Conservation (phyloP, 768 basidiomycete species). For the Auricularia cornea region DNA sequence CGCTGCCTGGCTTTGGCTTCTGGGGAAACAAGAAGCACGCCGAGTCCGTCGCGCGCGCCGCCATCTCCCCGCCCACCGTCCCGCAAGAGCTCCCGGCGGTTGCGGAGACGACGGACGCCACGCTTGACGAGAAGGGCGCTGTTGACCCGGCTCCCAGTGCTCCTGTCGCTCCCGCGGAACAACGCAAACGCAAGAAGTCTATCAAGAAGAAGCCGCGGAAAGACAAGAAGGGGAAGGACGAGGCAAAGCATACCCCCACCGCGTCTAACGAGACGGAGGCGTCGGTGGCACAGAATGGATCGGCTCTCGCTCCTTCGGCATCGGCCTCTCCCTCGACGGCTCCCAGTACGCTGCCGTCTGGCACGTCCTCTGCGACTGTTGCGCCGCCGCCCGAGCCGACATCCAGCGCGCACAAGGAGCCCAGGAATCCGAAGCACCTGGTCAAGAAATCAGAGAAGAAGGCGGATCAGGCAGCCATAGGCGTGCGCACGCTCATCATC, state of each 20-base stretch:
- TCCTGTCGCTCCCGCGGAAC: background rate
- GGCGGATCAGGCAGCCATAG: constrained; percentile 54
- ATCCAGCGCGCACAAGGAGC: too few relatives aligned
- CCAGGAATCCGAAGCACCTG: background rate
- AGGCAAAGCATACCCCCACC: background rate
- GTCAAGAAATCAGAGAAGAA: constrained; percentile 38
- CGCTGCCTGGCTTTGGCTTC: constrained; percentile 1
- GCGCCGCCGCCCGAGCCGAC: background rate
- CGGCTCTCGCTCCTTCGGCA: background rate
- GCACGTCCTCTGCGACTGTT: background rate
- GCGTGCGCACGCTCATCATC: constrained; percentile 61
- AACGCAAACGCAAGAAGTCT: background rate
- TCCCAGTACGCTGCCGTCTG: background rate
- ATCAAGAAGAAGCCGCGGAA: background rate
- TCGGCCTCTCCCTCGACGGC: background rate
- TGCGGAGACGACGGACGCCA: background rate
- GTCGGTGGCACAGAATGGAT: background rate
- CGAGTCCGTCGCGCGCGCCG: background rate
- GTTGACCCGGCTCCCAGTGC: background rate
- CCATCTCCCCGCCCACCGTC: background rate
- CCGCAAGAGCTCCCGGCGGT: background rate
- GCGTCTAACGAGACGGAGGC: too few relatives aligned
- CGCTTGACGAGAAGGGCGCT: background rate
- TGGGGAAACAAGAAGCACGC: constrained; percentile 1
- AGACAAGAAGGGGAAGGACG: background rate